Evolutionary conservation across 129 eudicot species (phyloP), one percentile per base, ranked within the genome.

Genomic region (Centella asiatica): DNA sequence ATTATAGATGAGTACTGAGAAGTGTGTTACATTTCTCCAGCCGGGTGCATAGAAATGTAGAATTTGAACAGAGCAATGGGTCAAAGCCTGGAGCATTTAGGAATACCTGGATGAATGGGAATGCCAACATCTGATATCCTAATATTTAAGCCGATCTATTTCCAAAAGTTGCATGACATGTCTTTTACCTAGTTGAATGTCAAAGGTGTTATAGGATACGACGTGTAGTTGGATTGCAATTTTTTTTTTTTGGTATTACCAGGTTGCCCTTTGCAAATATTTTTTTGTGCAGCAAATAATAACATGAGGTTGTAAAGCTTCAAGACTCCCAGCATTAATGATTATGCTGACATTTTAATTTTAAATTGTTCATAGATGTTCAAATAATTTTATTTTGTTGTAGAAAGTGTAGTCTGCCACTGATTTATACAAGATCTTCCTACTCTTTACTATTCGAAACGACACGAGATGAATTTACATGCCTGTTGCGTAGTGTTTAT

Each of bases 181-280:
- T 51, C 24, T 51, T 55, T 58, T 24, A 9, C 32, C 62, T 58
- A 44, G 44, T 64, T 64, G 19, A 29, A 72, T 57, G 59, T 65
- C 62, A 19, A 36, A 74, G 79, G 66, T 71, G 57, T 61, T 49
- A 28, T 51, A 64, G 75, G 56, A 68, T 69, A 64, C 49, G 66
- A 44, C 53, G 75, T 75, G 57, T 63, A 58, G n/a, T n/a, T n/a
- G n/a, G n/a, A n/a, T n/a, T n/a, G n/a, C n/a, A n/a, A n/a, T n/a
- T n/a, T n/a, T n/a, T n/a, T n/a, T n/a, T n/a, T n/a, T n/a, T n/a
- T n/a, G n/a, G n/a, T 58, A 45, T 75, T 61, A 62, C 71, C 70
- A 59, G 68, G 60, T 64, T 11, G 59, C 32, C 32, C 39, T 64
- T 76, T 57, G 44, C 60, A 66, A 32, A 15, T 67, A 47, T 6